These are phyloP conservation scores for Phylloporus scabripes DNA, from an alignment of 768 basidiomycete genomes.

Conservation along the genomic window DNA sequence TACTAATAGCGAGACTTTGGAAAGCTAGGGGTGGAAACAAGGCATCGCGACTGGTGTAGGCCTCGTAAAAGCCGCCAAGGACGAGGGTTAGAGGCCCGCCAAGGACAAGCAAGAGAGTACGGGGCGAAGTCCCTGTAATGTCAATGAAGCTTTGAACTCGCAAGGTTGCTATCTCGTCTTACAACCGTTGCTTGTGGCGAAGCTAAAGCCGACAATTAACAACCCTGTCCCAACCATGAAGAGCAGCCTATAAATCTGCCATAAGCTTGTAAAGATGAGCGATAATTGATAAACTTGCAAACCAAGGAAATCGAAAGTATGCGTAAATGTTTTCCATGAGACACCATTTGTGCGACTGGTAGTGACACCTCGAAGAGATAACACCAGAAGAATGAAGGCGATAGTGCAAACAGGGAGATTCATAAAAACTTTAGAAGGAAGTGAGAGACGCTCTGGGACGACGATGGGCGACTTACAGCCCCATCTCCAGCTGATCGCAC, in stretches of 20 bases:
- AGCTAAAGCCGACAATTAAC: conserved; percentile 76
- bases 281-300: conserved; percentile 46
- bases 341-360: conserved; percentile 41
- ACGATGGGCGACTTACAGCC: conserved; percentile 54
- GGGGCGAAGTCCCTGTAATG: conserved; percentile 54
- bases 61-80: conserved; percentile 63
- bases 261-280: conserved; percentile 15
- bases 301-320: conserved; percentile 71
- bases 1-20: conserved; percentile 55
- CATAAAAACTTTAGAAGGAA: conserved; percentile 56
- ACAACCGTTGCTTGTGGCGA: conserved; percentile 67
- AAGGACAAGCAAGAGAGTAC: conserved; percentile 56
- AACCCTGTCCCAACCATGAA: conserved; percentile 73
- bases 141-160: conserved; percentile 10
- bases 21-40: conserved; percentile 66
- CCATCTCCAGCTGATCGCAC: conserved; percentile 68
- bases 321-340: conserved; percentile 51
- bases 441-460: conserved; percentile 13
- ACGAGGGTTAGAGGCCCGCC: conserved; percentile 51
- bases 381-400: conserved; percentile 49
- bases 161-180: conserved; percentile 26
- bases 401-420: conserved; percentile 71
- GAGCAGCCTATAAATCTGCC: conserved; percentile 43
- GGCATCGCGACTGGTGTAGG: conserved; percentile 58
- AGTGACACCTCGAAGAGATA: conserved; percentile 56